Evolutionary conservation across 1,284 basidiomycete species (phyloP), one percentile per base, ranked within the genome.

Genomic region (Leccinum solheimii): DNA sequence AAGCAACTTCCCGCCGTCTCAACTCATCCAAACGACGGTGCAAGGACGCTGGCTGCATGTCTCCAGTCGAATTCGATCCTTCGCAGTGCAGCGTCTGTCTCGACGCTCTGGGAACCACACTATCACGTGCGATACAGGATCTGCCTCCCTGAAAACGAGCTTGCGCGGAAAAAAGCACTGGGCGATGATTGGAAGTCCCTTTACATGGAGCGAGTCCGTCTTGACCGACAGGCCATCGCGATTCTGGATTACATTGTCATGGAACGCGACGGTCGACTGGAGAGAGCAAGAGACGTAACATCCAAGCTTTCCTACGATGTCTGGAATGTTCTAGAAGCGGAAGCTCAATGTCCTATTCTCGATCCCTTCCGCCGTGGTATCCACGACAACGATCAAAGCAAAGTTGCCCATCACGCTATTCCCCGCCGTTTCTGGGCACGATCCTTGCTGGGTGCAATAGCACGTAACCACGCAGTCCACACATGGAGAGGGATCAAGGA

Each of bases 351-450:
- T 11, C 71, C 78, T 30, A 55, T 79, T 23, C 80, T 79, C 0
- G 61, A 66, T n/a, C 66, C 66, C 27, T 77, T 79, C 56, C 66
- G 67, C 56, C 66, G 67, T 51, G 61, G 58, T 34, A 27, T 57
- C n/a, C 14, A 64, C 30, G 65, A 67, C n/a, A 55, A 58, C 19
- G 30, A 57, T 23, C 61, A 64, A 34, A 52, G 27, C 53, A 48
- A 62, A 4, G 64, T 72, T 23, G 23, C 23, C 23, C 23, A 23
- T 8, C 75, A 83, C 59, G 77, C 79, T 3, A 62, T 84, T 23
- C 81, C 84, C 7, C 74, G 79, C n/a, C 75, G 77, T 26, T 86
- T 80, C 69, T 88, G 86, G 86, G 83, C 84, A 3, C 71, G 71
- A 43, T 72, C 76, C 3, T 66, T 83, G 26, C 69, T 80, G 23